Conservation (phyloP, 2,329 filamentous ascomycete species). For the Colletotrichum orchidophilum region DNA sequence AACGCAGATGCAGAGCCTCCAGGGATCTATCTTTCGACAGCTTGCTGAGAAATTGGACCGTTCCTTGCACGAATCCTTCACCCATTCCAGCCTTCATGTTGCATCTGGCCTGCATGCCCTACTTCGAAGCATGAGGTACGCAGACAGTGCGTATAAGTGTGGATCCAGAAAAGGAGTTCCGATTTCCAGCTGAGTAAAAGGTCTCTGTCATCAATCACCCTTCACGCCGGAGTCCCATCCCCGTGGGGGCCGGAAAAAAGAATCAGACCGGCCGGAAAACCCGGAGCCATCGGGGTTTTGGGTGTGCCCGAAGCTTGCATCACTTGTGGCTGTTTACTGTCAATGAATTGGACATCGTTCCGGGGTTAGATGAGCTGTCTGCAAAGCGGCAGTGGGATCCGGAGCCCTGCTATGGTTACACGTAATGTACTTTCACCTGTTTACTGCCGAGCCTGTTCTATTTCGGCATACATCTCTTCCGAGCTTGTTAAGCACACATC, state of each 20-base stretch:
- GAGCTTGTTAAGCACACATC: neutral
- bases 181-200: neutral
- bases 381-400: neutral
- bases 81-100: neutral
- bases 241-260: neutral
- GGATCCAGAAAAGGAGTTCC: neutral
- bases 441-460: no score
- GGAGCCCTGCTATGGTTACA: neutral
- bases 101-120: neutral
- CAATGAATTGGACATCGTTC: no score
- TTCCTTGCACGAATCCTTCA: neutral
- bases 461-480: neutral
- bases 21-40: neutral
- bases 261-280: neutral
- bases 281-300: neutral
- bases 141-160: neutral
- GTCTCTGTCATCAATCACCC: neutral
- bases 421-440: no score
- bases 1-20: neutral
- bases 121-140: no score
- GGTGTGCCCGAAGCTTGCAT: neutral
- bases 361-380: neutral
- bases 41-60: neutral
- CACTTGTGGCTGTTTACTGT: neutral
- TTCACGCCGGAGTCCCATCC: neutral